These are phyloP conservation scores for Globisporangium rhizosaccharum DNA, from an alignment of 352 stramenopile species.

Conservation along the genomic window DNA sequence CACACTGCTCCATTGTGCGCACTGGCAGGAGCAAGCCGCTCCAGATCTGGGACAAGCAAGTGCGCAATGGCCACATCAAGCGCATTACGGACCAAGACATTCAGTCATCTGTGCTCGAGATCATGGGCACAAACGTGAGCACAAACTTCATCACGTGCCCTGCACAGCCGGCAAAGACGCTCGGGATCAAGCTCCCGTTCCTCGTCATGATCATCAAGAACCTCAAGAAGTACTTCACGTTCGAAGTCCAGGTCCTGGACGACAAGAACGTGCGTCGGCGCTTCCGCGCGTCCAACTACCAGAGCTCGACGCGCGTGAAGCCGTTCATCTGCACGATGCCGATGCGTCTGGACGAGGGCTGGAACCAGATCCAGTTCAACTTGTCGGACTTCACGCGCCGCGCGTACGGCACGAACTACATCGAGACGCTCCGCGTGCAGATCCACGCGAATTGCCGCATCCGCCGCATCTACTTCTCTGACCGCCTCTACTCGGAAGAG, in stretches of 20 bases:
- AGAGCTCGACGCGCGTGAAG: constrained; percentile 96
- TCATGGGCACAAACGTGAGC: constrained; percentile 98
- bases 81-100: constrained; percentile 98
- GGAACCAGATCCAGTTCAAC: constrained; percentile 99
- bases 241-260: constrained; percentile 97
- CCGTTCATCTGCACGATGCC: constrained; percentile 99
- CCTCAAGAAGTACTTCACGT: constrained; percentile 99
- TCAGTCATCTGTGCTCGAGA: constrained; percentile 96
- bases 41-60: constrained; percentile 98
- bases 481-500: constrained; percentile 96
- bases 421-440: constrained; percentile 96
- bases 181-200: constrained; percentile 97
- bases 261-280: constrained; percentile 96
- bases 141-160: constrained; percentile 98
- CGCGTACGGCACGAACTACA: constrained; percentile 97
- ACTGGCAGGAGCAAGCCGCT: constrained; percentile 91
- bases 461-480: constrained; percentile 96
- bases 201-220: constrained; percentile 99
- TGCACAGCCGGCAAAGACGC: constrained; percentile 90
- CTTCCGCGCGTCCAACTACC: constrained; percentile 97
- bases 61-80: constrained; percentile 98
- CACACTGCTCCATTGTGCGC: not conserved
- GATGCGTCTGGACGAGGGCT: constrained; percentile 97
- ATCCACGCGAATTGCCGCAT: constrained; percentile 98
- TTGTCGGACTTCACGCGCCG: constrained; percentile 95